A percentile compares a stretch with the other conserved stretches of the same genome.
phyloP scores from a whole-genome alignment of 2,329 filamentous ascomycete species.

The Xylariaceae sp. region DNA sequence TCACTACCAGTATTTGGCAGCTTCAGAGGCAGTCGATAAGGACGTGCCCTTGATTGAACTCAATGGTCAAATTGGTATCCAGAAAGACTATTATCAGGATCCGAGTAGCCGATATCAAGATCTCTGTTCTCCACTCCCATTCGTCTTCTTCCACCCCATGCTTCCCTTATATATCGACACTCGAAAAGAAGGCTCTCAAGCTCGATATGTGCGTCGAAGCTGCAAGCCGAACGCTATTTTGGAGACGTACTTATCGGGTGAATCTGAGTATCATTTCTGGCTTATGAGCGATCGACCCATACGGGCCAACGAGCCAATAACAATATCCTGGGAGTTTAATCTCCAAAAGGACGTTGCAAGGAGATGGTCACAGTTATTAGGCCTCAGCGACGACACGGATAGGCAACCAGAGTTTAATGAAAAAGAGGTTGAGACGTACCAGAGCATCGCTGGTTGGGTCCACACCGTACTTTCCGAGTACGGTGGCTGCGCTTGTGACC shows the following conservation, averaged over 20 bases:
- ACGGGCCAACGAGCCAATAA: slow-evolving; percentile 66
- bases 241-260: slow-evolving; percentile 81
- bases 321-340: slow-evolving; percentile 70
- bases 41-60: slow-evolving; percentile 70
- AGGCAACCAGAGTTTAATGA: slow-evolving; percentile 59
- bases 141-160: slow-evolving; percentile 85
- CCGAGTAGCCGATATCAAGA: slow-evolving; percentile 72
- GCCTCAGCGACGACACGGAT: slow-evolving; percentile 63
- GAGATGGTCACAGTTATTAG: slow-evolving; percentile 64
- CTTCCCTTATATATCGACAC: slow-evolving; percentile 91
- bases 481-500: slow-evolving; percentile 77
- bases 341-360: slow-evolving; percentile 60
- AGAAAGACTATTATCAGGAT: slow-evolving; percentile 73
- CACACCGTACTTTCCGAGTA: slow-evolving; percentile 76
- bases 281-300: slow-evolving; percentile 84
- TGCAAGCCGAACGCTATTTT: slow-evolving; percentile 89
- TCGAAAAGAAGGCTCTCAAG: slow-evolving; percentile 80
- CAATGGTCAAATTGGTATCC: slow-evolving; percentile 76
- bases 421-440: slow-evolving; percentile 63
- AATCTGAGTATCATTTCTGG: slow-evolving; percentile 88
- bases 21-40: slow-evolving; percentile 58
- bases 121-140: slow-evolving; percentile 68
- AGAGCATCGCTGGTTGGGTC: slow-evolving; percentile 67
- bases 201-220: slow-evolving; percentile 90
- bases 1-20: slow-evolving; percentile 71